Percentiles rank a stretch among this genome's conserved stretches.
Evolutionary conservation across 495 filamentous ascomycete species (phyloP).

Genomic region (Collariella sp.): DNA sequence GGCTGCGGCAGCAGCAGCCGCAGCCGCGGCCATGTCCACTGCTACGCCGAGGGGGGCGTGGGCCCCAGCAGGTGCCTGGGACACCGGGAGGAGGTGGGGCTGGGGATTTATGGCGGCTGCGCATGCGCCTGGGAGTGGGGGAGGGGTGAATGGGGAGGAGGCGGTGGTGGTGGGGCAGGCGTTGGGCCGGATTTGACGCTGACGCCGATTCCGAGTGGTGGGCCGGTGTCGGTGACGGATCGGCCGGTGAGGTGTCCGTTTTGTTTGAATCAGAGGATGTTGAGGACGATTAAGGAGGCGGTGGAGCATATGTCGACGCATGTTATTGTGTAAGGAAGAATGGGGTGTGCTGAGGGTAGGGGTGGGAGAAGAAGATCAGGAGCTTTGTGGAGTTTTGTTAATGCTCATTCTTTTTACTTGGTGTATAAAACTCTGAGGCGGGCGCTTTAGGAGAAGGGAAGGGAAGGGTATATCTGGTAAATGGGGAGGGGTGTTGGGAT

Average conservation of each 20-base stretch:
- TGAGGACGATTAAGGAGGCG: slow-evolving; percentile 48
- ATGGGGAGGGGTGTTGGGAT: too few species aligned
- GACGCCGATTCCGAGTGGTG: slow-evolving; percentile 42
- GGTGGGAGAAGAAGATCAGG: too few species aligned
- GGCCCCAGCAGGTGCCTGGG: slow-evolving; percentile 1
- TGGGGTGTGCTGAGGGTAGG: neutral
- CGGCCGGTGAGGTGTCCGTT: slow-evolving; percentile 47
- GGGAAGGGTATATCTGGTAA: too few species aligned
- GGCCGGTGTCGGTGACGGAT: slow-evolving; percentile 36
- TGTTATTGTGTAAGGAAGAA: slow-evolving; percentile 37
- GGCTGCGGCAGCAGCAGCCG: slow-evolving; percentile 24
- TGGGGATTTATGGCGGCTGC: slow-evolving; percentile 20
- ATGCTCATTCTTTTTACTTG: too few species aligned
- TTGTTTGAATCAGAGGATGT: slow-evolving; percentile 49
- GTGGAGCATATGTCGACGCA: slow-evolving; percentile 53
- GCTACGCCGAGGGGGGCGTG: neutral
- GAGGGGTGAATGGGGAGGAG: too few species aligned
- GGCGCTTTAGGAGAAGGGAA: too few species aligned
- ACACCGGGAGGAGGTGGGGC: neutral
- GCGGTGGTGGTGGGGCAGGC: slow-evolving; percentile 1
- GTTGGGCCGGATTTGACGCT: slow-evolving; percentile 37
- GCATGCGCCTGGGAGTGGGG: slow-evolving; percentile 2
- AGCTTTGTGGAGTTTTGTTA: too few species aligned
- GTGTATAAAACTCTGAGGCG: too few species aligned
- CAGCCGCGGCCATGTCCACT: slow-evolving; percentile 21